Base-by-base conservation (phyloP, 1,284 basidiomycete species). In the Cystobasidium pallidum region DNA sequence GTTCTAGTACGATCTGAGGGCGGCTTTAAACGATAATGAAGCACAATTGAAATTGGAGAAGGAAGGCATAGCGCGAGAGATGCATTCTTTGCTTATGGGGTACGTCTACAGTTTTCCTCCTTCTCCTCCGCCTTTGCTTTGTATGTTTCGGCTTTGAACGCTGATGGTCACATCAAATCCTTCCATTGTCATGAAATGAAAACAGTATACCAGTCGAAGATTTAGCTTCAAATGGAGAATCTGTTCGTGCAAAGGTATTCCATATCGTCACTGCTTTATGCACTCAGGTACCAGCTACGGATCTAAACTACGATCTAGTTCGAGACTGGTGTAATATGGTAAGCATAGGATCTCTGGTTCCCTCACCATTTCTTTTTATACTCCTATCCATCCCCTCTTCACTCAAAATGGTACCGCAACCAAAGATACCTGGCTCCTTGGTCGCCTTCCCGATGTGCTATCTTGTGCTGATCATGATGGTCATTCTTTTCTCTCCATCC, bases 241-340 rank as follows among this genome's bases (percentile, higher is more conserved):
- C 78, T 2, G 80, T 81, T n/a, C 76, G 81, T 7, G 78, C 76
- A 47, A 82, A 81, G 75, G 79, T 81, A 10, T 79, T 81, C 72
- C 80, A 81, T 66, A 81, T 82, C 58, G 80, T 80, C 11, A 80
- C 80, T 71, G 80, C 81, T 0, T 74, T 82, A 7, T 79, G 79
- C 34, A 77, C 74, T 30, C 80, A 79, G 43, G 76, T 76, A 0
- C 75, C 76, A 2, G 70, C 75, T 3, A 77, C 75, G 8, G 77
- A 78, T 19, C 75, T 74, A 7, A 80, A 80, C 65, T 79, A 80
- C 55, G 79, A 80, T 36, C 74, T 81, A 58, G 79, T 82, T n/a
- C 72, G 77, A 54, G 80, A 81, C 72, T 82, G 81, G 81, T 82
- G 80, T 68, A 80, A 79, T 61, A 81, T 81, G 78, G 80, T 80